A percentile compares a stretch with the other conserved stretches of the same genome.
phyloP scores from a whole-genome alignment of 345 rosid species.

The Geranium rotundifolium region DNA sequence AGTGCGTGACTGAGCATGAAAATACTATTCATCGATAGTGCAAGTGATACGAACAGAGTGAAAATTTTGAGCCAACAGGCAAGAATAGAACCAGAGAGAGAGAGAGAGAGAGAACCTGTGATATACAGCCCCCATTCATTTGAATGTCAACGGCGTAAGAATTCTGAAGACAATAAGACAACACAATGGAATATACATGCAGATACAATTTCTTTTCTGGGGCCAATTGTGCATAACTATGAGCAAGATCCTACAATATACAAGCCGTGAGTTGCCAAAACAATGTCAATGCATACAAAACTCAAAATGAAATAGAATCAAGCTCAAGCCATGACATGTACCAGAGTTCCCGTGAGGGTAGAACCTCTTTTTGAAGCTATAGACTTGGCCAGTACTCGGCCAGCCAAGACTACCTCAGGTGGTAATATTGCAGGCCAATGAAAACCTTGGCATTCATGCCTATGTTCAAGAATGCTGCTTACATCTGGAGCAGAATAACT shows the following conservation, averaged over 20 bases:
- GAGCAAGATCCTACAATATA: constrained; percentile 42
- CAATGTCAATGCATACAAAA: background rate
- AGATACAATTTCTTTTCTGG: constrained; percentile 66
- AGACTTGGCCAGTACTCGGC: constrained; percentile 49
- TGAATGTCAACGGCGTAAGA: constrained; percentile 39
- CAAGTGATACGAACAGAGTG: too few relatives aligned
- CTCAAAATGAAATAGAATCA: background rate
- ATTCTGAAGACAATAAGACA: constrained; percentile 49
- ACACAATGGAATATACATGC: constrained; percentile 53
- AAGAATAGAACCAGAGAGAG: too few relatives aligned
- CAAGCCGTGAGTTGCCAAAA: background rate
- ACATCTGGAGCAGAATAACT: constrained; percentile 11
- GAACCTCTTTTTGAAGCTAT: constrained; percentile 25
- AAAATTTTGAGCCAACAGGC: too few relatives aligned
- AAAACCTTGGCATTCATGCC: constrained; percentile 68
- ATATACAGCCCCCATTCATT: constrained; percentile 37
- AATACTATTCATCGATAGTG: too few relatives aligned
- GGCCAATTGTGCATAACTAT: constrained; percentile 44
- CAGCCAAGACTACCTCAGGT: constrained; percentile 64
- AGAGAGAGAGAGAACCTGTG: constrained; percentile 54
- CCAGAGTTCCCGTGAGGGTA: constrained; percentile 32
- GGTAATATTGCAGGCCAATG: constrained; percentile 75
- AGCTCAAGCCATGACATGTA: constrained; percentile 10
- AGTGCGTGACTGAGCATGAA: too few relatives aligned
- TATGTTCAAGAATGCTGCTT: constrained; percentile 50